Evolutionary conservation across 768 basidiomycete species (phyloP), one percentile per base, ranked within the genome.

Genomic region (Tylopilus felleus): DNA sequence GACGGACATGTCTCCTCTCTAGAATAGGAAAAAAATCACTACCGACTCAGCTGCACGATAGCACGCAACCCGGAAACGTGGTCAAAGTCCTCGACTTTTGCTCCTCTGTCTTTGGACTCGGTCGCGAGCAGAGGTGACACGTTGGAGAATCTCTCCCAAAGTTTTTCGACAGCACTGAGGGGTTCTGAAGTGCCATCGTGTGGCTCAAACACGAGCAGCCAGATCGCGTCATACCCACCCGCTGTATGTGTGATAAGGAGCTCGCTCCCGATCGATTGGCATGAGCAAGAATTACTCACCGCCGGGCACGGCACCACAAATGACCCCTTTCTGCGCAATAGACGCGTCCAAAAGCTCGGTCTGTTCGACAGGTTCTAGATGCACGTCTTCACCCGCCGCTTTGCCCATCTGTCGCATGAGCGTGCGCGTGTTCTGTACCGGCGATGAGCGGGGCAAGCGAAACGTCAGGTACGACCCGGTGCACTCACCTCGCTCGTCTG

Each of bases 181-280:
- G 90, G 84, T 60, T 79, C 73, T 55, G 77, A 74, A 9, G 77
- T 71, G 39, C 74, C 71, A 45, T 72, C 70, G 56, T 73, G 61
- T 35, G 83, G 79, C 44, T 88, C 85, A 63, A 88, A 80, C 17
- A 94, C 82, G 16, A 99, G 81, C 6, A 99, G 75, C 93, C 94
- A 98, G 54, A 98, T 82, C 8, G 97, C 97, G 66, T 99, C 97
- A 70, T 90, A 98, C 2, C 97, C 97, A 10, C 97, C 97, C 49
- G 97, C 97, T 98, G 60, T 50, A n/a, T n/a, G 33, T 23, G 38
- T 10, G 41, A 8, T 59, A 40, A 59, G 50, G 31, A 49, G 45
- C 39, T n/a, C 8, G 4, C 8, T 2, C 27, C 1, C 1, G 5
- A 35, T 14, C 7, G 36, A 36, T 12, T 12, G 44, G 17, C 12